phyloP scores from a whole-genome alignment of 768 basidiomycete genomes.

The Filobasidium wieringae region DNA sequence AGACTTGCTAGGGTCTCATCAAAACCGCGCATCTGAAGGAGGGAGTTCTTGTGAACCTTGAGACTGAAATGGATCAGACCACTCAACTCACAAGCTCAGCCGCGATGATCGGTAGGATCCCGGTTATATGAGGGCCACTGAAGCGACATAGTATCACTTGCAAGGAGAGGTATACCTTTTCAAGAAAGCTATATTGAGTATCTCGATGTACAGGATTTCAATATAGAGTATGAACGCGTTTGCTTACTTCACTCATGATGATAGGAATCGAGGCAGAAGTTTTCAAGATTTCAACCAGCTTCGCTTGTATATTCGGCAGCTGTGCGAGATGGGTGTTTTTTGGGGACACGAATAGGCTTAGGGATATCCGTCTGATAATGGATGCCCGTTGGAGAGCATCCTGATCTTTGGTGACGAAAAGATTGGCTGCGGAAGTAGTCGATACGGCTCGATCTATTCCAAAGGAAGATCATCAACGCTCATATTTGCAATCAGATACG shows the following conservation, averaged over 20 bases:
- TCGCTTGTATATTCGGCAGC: constrained; percentile 90
- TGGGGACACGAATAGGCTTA: constrained; percentile 72
- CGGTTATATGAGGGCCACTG: constrained; percentile 77
- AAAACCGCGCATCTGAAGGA: constrained; percentile 67
- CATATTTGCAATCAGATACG: background rate
- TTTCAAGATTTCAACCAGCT: constrained; percentile 80
- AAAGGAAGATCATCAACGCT: constrained; percentile 15
- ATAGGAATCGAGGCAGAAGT: constrained; percentile 61
- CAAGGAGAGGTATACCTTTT: constrained; percentile 65
- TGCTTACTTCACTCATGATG: constrained; percentile 73
- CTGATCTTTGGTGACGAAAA: constrained; percentile 89
- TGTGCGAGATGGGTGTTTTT: constrained; percentile 83
- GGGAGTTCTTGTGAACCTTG: background rate
- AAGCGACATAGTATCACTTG: constrained; percentile 81
- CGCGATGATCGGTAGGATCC: constrained; percentile 91
- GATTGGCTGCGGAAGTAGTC: constrained; percentile 50
- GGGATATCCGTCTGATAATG: constrained; percentile 75
- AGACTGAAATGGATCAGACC: too few relatives aligned
- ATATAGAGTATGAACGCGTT: background rate
- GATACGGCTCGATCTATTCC: constrained; percentile 68
- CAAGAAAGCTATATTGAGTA: background rate
- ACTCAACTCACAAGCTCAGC: constrained; percentile 63
- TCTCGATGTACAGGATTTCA: background rate
- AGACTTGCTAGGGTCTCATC: constrained; percentile 61
- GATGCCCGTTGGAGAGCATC: constrained; percentile 79